Evolutionary conservation across 2,329 filamentous ascomycete species (phyloP).

Genomic region (Colletotrichum musae): DNA sequence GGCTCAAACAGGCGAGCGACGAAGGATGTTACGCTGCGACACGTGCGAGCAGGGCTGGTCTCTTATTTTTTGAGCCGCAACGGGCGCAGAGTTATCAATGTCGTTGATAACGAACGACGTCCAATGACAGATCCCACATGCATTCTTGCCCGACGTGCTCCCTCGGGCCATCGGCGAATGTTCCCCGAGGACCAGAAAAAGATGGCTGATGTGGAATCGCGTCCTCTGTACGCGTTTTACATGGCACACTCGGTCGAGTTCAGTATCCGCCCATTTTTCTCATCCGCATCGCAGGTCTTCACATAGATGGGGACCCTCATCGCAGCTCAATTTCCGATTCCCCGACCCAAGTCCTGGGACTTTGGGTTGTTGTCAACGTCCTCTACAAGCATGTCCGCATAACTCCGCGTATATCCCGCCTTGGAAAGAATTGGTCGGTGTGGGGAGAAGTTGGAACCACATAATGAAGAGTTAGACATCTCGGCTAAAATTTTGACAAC

Average conservation of each 20-base stretch:
- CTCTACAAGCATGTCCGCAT: background rate
- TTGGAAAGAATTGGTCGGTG: background rate
- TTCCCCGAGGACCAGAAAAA: too few species aligned
- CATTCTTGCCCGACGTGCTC: background rate
- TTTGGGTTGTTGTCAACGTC: background rate
- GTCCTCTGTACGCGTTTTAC: too few species aligned
- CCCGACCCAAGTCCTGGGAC: background rate
- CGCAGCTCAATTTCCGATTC: slow-evolving; percentile 1
- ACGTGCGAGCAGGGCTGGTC: background rate
- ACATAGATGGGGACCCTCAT: background rate
- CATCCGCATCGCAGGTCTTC: background rate
- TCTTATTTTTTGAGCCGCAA: slow-evolving; percentile 11
- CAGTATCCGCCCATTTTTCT: too few species aligned
- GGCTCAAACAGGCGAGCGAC: background rate
- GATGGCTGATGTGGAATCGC: too few species aligned
- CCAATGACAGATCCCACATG: background rate
- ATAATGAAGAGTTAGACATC: background rate
- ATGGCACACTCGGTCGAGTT: too few species aligned
- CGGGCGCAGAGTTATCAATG: background rate
- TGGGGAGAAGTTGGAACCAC: background rate
- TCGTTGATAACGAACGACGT: background rate
- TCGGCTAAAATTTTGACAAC: background rate
- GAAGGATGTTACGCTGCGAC: background rate
- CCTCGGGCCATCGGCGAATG: background rate
- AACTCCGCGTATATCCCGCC: background rate